These are phyloP conservation scores for Candida oleophila DNA, from an alignment of 805 yeast genomes.

Conservation along the genomic window DNA sequence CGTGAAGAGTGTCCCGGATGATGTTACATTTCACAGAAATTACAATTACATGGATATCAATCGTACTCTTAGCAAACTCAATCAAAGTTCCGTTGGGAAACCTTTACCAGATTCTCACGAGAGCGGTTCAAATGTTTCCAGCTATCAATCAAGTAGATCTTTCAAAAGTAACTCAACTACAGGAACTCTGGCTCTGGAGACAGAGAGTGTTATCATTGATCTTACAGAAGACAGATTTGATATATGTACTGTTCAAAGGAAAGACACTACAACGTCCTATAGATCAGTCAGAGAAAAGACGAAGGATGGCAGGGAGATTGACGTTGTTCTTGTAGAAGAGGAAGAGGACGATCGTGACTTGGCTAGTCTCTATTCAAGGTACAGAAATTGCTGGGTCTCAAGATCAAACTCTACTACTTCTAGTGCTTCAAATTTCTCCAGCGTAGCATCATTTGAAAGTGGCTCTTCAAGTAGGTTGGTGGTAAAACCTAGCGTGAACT, in stretches of 20 bases:
- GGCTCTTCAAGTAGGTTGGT: slow-evolving; percentile 11
- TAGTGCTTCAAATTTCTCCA: slow-evolving; percentile 14
- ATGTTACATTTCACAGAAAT: neutral
- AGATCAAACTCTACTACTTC: slow-evolving; percentile 25
- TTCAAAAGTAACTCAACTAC: slow-evolving; percentile 25
- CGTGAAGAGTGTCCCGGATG: neutral
- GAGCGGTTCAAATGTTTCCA: slow-evolving; percentile 15
- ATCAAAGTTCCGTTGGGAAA: neutral
- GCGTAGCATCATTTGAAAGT: slow-evolving; percentile 19
- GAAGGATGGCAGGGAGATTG: slow-evolving; percentile 38
- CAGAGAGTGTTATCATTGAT: slow-evolving; percentile 40
- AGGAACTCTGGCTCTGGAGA: slow-evolving; percentile 28
- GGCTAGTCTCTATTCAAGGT: slow-evolving; percentile 42
- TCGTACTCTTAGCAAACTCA: slow-evolving; percentile 1
- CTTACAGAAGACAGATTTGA: slow-evolving; percentile 41
- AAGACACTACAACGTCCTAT: slow-evolving; percentile 35
- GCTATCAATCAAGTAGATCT: slow-evolving; percentile 29
- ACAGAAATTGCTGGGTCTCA: slow-evolving; percentile 27
- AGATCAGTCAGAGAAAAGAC: slow-evolving; percentile 38
- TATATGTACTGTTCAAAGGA: slow-evolving; percentile 34
- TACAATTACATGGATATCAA: slow-evolving; percentile 6
- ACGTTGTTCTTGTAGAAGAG: slow-evolving; percentile 42
- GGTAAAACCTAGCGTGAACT: neutral
- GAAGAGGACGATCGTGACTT: slow-evolving; percentile 22
- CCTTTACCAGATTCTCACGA: neutral